Evolutionary conservation across 1,284 basidiomycete genomes (phyloP).

Genomic region (Amylostereum areolatum): DNA sequence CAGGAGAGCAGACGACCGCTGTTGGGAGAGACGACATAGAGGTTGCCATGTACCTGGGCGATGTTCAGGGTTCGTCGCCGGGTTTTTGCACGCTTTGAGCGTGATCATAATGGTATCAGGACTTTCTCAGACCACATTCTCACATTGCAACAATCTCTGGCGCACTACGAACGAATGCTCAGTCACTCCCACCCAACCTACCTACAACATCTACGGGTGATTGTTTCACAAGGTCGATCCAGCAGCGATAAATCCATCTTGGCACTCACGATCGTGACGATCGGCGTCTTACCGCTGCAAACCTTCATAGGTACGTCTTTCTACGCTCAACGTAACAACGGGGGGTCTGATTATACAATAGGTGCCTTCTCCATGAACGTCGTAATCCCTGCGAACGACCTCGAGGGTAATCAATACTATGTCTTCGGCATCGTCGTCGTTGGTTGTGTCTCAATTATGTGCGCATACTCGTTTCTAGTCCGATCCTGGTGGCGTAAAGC

Average conservation of each 20-base stretch:
- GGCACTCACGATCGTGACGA: constrained; percentile 59
- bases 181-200: constrained; percentile 87
- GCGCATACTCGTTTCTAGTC: constrained; percentile 35
- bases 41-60: constrained; percentile 85
- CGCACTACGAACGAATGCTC: constrained; percentile 86
- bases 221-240: constrained; percentile 54
- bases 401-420: constrained; percentile 21
- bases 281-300: constrained; percentile 69
- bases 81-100: neutral
- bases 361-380: constrained; percentile 50
- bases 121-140: constrained; percentile 76
- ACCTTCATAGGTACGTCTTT: constrained; percentile 51
- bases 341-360: constrained; percentile 21
- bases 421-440: constrained; percentile 47
- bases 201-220: constrained; percentile 69
- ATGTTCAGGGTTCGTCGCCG: constrained; percentile 74
- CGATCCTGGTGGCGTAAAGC: constrained; percentile 55
- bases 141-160: constrained; percentile 79
- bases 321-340: neutral
- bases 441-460: constrained; percentile 32
- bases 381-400: constrained; percentile 16
- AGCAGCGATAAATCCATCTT: constrained; percentile 66
- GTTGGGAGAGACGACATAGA: constrained; percentile 47
- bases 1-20: constrained; percentile 31
- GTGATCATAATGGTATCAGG: constrained; percentile 2